Base-by-base conservation (phyloP, 306 rosid species). In the Biancaea sappan region DNA sequence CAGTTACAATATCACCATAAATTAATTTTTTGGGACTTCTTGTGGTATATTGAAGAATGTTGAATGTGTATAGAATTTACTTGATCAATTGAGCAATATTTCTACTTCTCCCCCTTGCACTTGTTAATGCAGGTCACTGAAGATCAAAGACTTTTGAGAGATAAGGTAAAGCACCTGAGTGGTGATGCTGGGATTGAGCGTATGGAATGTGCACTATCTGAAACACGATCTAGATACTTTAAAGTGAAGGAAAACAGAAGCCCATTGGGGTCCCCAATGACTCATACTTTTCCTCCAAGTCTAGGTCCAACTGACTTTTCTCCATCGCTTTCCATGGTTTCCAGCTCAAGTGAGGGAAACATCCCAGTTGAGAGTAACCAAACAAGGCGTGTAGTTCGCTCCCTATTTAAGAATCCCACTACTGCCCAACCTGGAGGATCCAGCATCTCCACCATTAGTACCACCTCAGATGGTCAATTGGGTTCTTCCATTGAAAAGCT, bases 181-280 rank as follows among this genome's bases (percentile, higher is more conserved):
- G 98, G 99, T 62, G 89, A 90, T 80, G 91, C 93, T 51, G 99
- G 99, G 81, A 83, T 91, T 66, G 88, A 81, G 87, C 94, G 92
- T 32, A 90, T 94, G 97, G 86, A 87, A 65, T 72, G 60, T 74
- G 97, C 96, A 67, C 71, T 94, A 48, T 91, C 93, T 72, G 95
- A 90, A 82, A 88, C 99, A 66, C 86, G 99, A 82, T 87, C 88
- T 35, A 87, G 84, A 63, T 88, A 84, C 88, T 84, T 84, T 41
- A 70, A 76, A 73, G 90, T 84, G 22, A 82, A 73, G 80, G 92
- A 80, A 68, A 85, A 74, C 4, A 84, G 82, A 77, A 94, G 86
- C 78, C 89, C 86, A 32, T 47, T 62, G 35, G 75, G 82, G 51
- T 60, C 70, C 14, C 81, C 71, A 22, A 34, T 72, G 72, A 48